These are phyloP conservation scores for Micractinium conductrix DNA, from an alignment of 139 green algal species.

Conservation along the genomic window DNA sequence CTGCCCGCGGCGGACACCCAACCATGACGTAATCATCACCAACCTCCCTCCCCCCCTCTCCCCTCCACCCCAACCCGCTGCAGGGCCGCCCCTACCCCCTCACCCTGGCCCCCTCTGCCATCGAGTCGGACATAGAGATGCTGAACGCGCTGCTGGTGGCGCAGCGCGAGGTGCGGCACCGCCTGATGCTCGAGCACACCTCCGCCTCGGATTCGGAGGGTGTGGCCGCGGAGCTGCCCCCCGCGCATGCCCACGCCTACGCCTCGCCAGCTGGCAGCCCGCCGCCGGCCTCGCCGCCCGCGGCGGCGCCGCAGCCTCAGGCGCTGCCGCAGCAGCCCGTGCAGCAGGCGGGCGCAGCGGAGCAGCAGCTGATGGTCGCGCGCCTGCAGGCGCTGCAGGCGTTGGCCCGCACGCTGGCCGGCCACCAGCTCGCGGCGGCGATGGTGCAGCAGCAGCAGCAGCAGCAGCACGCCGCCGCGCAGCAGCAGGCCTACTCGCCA, in stretches of 20 bases:
- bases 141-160: constrained; percentile 5
- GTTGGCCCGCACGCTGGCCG: neutral
- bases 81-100: neutral
- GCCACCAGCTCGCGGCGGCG: neutral
- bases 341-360: neutral
- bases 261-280: neutral
- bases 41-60: neutral
- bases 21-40: neutral
- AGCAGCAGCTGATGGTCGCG: neutral
- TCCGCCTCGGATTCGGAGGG: no score
- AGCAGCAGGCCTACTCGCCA: no score
- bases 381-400: neutral
- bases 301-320: neutral
- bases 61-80: neutral
- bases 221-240: no score
- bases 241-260: neutral
- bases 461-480: no score
- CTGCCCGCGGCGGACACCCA: neutral
- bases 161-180: neutral
- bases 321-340: neutral
- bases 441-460: neutral
- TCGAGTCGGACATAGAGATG: neutral
- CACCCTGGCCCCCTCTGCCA: neutral
- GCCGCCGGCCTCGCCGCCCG: neutral
- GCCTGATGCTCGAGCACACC: neutral